Evolutionary conservation across 495 filamentous ascomycete genomes (phyloP).

Genomic region (Talaromyces stipitatus): DNA sequence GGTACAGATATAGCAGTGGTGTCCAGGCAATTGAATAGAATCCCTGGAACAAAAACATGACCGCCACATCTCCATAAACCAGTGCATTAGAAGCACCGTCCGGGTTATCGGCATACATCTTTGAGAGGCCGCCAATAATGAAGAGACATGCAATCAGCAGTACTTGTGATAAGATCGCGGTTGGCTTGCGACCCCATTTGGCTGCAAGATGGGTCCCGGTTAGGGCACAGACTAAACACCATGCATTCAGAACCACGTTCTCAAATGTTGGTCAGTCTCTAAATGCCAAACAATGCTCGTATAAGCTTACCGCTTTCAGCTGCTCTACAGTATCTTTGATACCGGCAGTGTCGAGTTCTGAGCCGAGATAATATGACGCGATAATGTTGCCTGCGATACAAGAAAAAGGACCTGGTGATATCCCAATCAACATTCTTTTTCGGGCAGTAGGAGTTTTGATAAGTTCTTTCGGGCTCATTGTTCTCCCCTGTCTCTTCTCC

Average conservation of each 20-base stretch:
- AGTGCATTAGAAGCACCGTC: constrained; percentile 19
- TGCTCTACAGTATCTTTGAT: constrained; percentile 33
- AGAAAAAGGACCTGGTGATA: constrained; percentile 32
- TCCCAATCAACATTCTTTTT: constrained; percentile 37
- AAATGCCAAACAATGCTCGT: not conserved
- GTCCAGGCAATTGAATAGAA: constrained; percentile 55
- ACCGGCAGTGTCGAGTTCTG: constrained; percentile 37
- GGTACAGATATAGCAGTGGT: constrained; percentile 52
- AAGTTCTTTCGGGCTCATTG: constrained; percentile 31
- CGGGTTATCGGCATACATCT: constrained; percentile 37
- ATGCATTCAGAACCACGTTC: constrained; percentile 38
- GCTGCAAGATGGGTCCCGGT: constrained; percentile 29
- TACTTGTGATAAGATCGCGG: constrained; percentile 27
- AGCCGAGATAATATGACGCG: constrained; percentile 40
- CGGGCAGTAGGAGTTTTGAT: constrained; percentile 32
- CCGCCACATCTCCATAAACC: constrained; percentile 30
- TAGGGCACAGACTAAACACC: constrained; percentile 30
- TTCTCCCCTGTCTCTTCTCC: constrained; percentile 35
- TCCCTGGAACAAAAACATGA: constrained; percentile 46
- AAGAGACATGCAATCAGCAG: constrained; percentile 38
- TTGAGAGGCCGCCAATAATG: constrained; percentile 41
- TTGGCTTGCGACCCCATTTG: constrained; percentile 35
- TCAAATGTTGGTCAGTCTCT: constrained; percentile 1
- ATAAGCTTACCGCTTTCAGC: constrained; percentile 34
- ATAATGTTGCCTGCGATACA: constrained; percentile 46